Evolutionary conservation across 148 eudicot genomes (phyloP), one percentile per base, ranked within the genome.

Genomic region (Rhododendron mucronatum): DNA sequence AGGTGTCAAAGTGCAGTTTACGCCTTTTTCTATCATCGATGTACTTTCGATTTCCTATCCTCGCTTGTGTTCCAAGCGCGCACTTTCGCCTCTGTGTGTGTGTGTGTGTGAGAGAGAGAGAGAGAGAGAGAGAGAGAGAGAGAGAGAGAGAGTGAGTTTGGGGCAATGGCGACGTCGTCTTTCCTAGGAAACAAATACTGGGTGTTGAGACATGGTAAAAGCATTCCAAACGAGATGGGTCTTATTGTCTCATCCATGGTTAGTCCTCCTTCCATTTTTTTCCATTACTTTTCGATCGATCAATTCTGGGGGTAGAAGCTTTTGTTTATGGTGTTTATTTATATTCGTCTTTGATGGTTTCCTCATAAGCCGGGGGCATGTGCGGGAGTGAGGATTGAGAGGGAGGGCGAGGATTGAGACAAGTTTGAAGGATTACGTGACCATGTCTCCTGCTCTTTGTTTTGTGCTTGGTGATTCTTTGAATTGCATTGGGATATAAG

Each of bases 161-260:
- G 55, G 67, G 78, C 48, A 67, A 77, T 88, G 88, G 78, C 84
- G 84, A 57, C 87, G 55, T 30, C 83, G 10, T 88, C 91, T 41
- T 89, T 90, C 78, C 80, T 92, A 86, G 81, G 83, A 57, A 96
- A 96, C 91, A 88, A 88, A 67, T 96, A 94, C 81, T 96, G 99
- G 99, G 90, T 95, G 47, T 89, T 96, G 4, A 94, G 99, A 65
- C 98, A 96, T 89, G 99, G 99, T 51, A 96, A 92, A 88, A 95
- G 98, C 95, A 94, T 96, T 80, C 97, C 99, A 30, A 96, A 96
- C 84, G 87, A 94, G 73, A 92, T 35, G 85, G 99, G 97, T 86
- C 91, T 96, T 45, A 92, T 96, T 73, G 96, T 95, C 71, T 95
- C 99, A 28, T 96, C 98, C 45, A 65, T 94, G 98, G 99, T 96